Evolutionary conservation across 1,284 basidiomycete genomes (phyloP), one percentile per base, ranked within the genome.

Genomic region (Melampsora americana): DNA sequence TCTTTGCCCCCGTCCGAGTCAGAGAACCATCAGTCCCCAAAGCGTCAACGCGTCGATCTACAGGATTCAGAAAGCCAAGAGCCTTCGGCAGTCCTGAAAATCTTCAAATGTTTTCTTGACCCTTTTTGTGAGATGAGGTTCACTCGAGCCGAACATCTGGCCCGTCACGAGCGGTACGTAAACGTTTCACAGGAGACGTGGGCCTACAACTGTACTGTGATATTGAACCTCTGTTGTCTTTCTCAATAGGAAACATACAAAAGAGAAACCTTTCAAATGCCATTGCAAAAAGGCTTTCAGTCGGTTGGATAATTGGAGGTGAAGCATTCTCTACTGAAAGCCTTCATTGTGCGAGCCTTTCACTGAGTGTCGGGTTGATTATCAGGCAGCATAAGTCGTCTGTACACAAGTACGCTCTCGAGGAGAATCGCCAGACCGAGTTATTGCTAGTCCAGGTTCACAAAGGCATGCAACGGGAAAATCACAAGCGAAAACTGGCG

Each of bases 251-350:
- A 74, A 46, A 62, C 71, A 18, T 74, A 66, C 71, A 66, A 66
- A 48, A n/a, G n/a, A n/a, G 30, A 74, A 74, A 46, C 71, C 71
- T 6, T 74, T 74, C 71, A 66, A 66, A 48, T 74, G 71, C 26
- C 71, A 74, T 35, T 74, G 71, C 32, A 26, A 46, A 12, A 74
- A 74, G 60, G 28, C 71, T 6, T 74, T 74, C 39, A 74, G 71
- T 66, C 44, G 71, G 12, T 46, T 74, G n/a, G 71, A 74, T 60
- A 74, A 74, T 56, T 74, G 71, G 71, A 66, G 71, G 71, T 74
- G 26, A 9, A 61, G 9, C n/a, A 69, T 5, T 16, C 23, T n/a
- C n/a, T 18, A 14, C 6, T 61, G 23, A 60, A n/a, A 69, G 11
- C 14, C 26, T 16, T 32, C 23, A n/a, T 56, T 56, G 12, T 12